Evolutionary conservation across 805 yeast genomes (phyloP).

Genomic region (Ogataea saltuana): DNA sequence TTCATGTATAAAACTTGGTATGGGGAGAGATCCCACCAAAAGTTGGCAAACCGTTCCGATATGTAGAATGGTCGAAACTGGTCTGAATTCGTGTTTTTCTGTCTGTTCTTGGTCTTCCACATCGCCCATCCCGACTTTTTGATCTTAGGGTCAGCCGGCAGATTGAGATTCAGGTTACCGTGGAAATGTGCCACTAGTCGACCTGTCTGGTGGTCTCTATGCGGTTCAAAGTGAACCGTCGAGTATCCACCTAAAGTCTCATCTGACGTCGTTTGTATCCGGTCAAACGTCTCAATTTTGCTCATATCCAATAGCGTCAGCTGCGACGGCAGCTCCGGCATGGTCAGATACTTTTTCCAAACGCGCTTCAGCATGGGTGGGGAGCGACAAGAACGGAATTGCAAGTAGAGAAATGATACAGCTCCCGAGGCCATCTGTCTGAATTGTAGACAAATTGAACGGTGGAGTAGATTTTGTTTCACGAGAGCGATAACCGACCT

Average conservation of each 20-base stretch:
- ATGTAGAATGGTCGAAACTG: constrained; percentile 46
- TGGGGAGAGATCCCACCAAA: constrained; percentile 71
- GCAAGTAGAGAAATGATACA: too few relatives aligned
- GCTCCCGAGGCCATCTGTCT: too few relatives aligned
- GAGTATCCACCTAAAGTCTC: constrained; percentile 79
- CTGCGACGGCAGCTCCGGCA: constrained; percentile 24
- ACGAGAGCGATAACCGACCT: too few relatives aligned
- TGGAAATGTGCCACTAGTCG: constrained; percentile 59
- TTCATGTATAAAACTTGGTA: constrained; percentile 63
- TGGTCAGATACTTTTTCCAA: constrained; percentile 17
- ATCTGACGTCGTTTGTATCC: constrained; percentile 65
- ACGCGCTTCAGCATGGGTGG: constrained; percentile 9
- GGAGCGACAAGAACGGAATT: not conserved
- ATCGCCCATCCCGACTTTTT: constrained; percentile 72
- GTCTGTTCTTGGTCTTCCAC: constrained; percentile 75
- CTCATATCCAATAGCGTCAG: constrained; percentile 59
- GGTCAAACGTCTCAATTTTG: constrained; percentile 47
- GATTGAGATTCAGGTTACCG: constrained; percentile 67
- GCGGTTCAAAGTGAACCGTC: constrained; percentile 46
- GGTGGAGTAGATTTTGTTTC: too few relatives aligned
- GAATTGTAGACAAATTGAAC: too few relatives aligned
- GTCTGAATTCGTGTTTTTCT: constrained; percentile 34
- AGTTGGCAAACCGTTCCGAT: constrained; percentile 37
- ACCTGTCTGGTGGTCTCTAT: constrained; percentile 39
- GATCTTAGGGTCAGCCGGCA: constrained; percentile 65